phyloP scores from a whole-genome alignment of 2,329 filamentous ascomycete species.

The Trichoderma simmonsii region DNA sequence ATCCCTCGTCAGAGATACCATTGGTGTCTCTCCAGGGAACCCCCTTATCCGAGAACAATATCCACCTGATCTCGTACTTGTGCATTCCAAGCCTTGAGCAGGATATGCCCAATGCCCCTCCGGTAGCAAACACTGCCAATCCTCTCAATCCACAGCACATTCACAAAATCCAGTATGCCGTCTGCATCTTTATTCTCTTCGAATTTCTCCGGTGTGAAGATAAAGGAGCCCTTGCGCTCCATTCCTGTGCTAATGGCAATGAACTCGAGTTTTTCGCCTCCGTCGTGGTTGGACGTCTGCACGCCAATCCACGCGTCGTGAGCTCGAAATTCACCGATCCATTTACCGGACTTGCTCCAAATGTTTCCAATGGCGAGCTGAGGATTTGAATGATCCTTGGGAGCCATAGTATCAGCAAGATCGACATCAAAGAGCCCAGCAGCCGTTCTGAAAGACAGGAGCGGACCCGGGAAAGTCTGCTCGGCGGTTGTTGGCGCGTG shows the following conservation, averaged over 20 bases:
- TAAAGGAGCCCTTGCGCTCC: constrained; percentile 41
- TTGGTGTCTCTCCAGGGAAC: constrained; percentile 62
- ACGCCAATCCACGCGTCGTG: constrained; percentile 46
- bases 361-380: constrained; percentile 44
- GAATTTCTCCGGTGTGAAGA: constrained; percentile 40
- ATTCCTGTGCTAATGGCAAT: constrained; percentile 41
- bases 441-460: constrained; percentile 41
- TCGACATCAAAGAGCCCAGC: constrained; percentile 41
- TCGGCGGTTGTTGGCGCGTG: constrained; percentile 32
- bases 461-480: constrained; percentile 35
- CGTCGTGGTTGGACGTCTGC: constrained; percentile 46
- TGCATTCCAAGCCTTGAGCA: constrained; percentile 40
- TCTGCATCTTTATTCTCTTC: constrained; percentile 41
- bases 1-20: not conserved
- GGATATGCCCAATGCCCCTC: constrained; percentile 42
- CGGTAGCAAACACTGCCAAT: constrained; percentile 42
- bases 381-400: constrained; percentile 36
- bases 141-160: constrained; percentile 46
- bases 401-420: constrained; percentile 35
- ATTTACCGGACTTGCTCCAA: constrained; percentile 35
- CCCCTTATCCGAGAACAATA: constrained; percentile 44
- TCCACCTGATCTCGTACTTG: constrained; percentile 40
- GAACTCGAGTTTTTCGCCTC: constrained; percentile 44
- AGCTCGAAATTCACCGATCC: constrained; percentile 43
- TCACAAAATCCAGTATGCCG: constrained; percentile 44